Percentiles rank a stretch among this genome's conserved stretches.
Evolutionary conservation across 1,139 yeast genomes (phyloP).

Genomic region (Yamadazyma dendronema): DNA sequence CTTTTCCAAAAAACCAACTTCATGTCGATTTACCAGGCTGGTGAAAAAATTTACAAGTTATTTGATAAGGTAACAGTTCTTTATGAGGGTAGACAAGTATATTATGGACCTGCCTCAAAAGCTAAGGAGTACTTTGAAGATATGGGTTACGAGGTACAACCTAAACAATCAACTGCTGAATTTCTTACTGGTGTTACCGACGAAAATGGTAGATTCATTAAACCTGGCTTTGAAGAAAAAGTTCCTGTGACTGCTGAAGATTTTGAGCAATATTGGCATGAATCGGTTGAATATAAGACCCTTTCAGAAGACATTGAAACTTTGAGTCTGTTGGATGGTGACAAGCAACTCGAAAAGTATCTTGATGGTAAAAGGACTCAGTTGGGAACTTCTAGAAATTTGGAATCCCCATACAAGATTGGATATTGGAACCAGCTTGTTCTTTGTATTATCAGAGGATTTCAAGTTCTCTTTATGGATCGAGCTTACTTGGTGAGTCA

Average conservation of each 20-base stretch:
- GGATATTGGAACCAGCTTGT: slow-evolving; percentile 46
- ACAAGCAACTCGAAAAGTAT: slow-evolving; percentile 30
- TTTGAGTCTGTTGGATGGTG: slow-evolving; percentile 34
- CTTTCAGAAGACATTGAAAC: slow-evolving; percentile 40
- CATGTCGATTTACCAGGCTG: slow-evolving; percentile 38
- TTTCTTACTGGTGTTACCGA: slow-evolving; percentile 70
- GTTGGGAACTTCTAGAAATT: slow-evolving; percentile 41
- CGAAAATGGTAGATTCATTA: slow-evolving; percentile 46
- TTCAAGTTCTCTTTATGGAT: slow-evolving; percentile 52
- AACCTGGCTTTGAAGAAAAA: slow-evolving; percentile 47
- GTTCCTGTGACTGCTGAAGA: slow-evolving; percentile 60
- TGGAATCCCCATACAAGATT: slow-evolving; percentile 44
- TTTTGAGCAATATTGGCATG: slow-evolving; percentile 54
- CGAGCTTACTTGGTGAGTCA: slow-evolving; percentile 47
- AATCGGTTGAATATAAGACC: slow-evolving; percentile 46
- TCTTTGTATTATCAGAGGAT: slow-evolving; percentile 46
- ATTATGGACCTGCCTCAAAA: slow-evolving; percentile 52
- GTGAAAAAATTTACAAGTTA: slow-evolving; percentile 47
- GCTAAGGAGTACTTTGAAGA: slow-evolving; percentile 56
- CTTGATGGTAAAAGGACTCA: slow-evolving; percentile 38
- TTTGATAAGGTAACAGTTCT: slow-evolving; percentile 66
- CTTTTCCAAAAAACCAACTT: slow-evolving; percentile 28
- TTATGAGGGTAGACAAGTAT: slow-evolving; percentile 58
- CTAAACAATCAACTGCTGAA: slow-evolving; percentile 65
- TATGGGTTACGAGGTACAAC: slow-evolving; percentile 63